These are phyloP conservation scores for Ceratobasidium sp. DNA, from an alignment of 1,284 basidiomycete species.

Conservation along the genomic window DNA sequence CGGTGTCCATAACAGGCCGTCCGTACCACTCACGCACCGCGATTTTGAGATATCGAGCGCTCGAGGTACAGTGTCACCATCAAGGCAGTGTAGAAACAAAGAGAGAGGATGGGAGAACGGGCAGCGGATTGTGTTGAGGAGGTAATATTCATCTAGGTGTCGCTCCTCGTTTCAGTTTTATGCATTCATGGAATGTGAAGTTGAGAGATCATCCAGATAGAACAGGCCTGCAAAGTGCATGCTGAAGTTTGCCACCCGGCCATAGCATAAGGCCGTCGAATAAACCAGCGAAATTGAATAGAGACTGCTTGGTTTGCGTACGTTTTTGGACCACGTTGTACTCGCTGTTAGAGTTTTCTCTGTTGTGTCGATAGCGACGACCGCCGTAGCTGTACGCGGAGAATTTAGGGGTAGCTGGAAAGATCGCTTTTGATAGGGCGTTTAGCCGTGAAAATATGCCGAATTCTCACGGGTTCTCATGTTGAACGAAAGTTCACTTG, in stretches of 20 bases:
- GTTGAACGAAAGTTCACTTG: no score
- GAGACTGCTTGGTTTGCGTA: slow-evolving; percentile 22
- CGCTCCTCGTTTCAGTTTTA: slow-evolving; percentile 12
- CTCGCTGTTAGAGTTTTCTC: no score
- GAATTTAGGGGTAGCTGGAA: no score
- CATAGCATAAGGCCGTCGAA: slow-evolving; percentile 4
- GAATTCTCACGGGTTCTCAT: no score
- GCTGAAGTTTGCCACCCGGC: slow-evolving; percentile 30
- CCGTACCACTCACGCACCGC: background rate
- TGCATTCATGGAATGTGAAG: background rate
- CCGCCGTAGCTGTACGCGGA: no score
- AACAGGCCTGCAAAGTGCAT: background rate
- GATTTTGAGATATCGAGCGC: background rate
- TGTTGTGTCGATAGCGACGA: no score
- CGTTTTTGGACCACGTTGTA: background rate
- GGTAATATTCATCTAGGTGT: background rate
- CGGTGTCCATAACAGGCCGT: background rate
- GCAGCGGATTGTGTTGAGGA: background rate
- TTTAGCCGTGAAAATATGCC: no score
- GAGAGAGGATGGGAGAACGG: background rate
- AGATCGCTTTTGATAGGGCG: no score
- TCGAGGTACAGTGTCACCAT: background rate
- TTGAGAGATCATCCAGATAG: background rate
- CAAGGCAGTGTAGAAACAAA: slow-evolving; percentile 21
- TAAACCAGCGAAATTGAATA: slow-evolving; percentile 7